Percentiles rank a stretch among this genome's conserved stretches.
These are phyloP conservation scores for Naematelia encephala DNA, from an alignment of 768 basidiomycete genomes.

Conservation along the genomic window DNA sequence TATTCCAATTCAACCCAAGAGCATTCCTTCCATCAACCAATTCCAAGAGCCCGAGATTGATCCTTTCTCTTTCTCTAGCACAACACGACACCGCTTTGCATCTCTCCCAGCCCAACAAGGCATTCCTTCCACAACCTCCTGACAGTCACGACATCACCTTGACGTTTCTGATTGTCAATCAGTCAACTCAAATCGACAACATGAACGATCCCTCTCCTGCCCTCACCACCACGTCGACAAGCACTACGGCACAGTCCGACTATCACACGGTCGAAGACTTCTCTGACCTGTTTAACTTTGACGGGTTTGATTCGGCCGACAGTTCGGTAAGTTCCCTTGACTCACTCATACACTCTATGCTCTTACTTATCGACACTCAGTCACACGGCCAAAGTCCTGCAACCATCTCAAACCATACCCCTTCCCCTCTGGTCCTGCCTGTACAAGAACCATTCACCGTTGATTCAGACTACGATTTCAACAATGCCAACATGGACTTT, in stretches of 20 bases:
- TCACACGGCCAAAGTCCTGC: constrained; percentile 31
- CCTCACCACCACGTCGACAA: constrained; percentile 22
- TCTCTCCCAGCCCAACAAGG: no score
- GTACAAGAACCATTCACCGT: constrained; percentile 1
- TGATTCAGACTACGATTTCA: background rate
- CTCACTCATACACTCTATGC: constrained; percentile 11
- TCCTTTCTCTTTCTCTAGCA: no score
- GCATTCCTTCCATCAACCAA: no score
- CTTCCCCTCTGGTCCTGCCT: constrained; percentile 19
- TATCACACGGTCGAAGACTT: constrained; percentile 5
- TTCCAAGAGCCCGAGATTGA: no score
- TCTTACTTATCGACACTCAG: background rate
- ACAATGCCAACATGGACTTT: constrained; percentile 16
- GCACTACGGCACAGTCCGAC: constrained; percentile 12
- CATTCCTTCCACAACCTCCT: no score
- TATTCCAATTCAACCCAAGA: no score
- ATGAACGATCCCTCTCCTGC: constrained; percentile 11
- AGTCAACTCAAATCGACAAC: no score
- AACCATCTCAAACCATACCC: constrained; percentile 40
- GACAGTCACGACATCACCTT: no score
- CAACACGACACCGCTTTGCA: no score
- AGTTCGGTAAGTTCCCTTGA: constrained; percentile 12
- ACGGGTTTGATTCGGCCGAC: constrained; percentile 26
- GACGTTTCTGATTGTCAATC: no score
- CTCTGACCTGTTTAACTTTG: constrained; percentile 37